Base-by-base conservation (phyloP, 768 basidiomycete species). In the Pseudohyphozyma bogoriensis region DNA sequence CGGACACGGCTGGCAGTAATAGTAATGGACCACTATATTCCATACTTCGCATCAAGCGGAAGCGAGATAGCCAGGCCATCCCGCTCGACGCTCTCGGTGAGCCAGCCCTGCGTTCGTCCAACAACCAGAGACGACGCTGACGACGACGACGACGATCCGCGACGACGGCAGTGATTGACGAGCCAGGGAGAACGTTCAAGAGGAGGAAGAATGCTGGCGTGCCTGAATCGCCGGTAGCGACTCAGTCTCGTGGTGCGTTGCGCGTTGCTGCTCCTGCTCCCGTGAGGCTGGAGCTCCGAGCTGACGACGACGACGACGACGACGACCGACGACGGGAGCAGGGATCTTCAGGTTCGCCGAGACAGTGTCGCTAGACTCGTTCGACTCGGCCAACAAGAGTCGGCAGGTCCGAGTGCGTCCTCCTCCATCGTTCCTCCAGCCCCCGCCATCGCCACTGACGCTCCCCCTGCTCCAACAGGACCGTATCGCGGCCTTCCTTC, bases 401-500 rank as follows among this genome's bases (percentile, higher is more conserved):
- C 56, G 59, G 29, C 49, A 44, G 32, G 51, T 65, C 28, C 37
- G 47, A 20, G 58, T 63, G n/a, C 2, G 18, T 13, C 9, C 33
- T 28, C 42, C 26, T 4, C 28, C 36, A 16, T 20, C 29, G 11
- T n/a, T 7, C 22, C 9, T 9, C 28, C 1, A 16, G 4, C 13
- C 24, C 15, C 20, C 8, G 2, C 29, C 32, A 3, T 24, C 3
- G 11, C 44, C 4, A 24, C 13, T 10, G 11, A 8, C 1, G 24
- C 50, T 44, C 13, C 5, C 4, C 4, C n/a, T 5, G 12, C 20
- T 4, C n/a, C 49, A 9, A 16, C 22, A 63, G 58, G 58, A 64
- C 51, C 63, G 63, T 11, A 64, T 64, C 35, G 32, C 52, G 18
- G 53, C 57, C 11, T 59, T 59, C 51, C 51, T 64, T 44, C 32